Evolutionary conservation across 2,329 filamentous ascomycete genomes (phyloP), one percentile per base, ranked within the genome.

Genomic region (Chrysoporthe puriensis): DNA sequence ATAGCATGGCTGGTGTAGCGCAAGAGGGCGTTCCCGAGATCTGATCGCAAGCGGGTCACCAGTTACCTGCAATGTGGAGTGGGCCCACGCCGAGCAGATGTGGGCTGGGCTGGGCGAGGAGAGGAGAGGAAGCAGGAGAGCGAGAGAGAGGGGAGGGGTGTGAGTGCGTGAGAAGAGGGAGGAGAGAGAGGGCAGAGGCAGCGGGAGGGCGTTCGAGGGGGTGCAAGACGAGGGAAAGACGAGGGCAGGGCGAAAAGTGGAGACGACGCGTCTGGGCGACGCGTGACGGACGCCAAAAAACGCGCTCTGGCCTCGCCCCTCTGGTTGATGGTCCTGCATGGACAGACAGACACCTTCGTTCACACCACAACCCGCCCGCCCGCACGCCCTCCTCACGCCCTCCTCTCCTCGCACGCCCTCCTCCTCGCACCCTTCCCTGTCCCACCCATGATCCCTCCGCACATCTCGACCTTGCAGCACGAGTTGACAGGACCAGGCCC

Each of bases 201-300:
- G n/a, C 40, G 40, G 26, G 42, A 13, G 16, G 36, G 26, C 26
- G 26, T 26, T 26, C 26, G 26, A 42, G 21, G 32, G 18, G 32
- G 44, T 21, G 60, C 32, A n/a, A n/a, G 44, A 43, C 13, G 44
- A 13, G 44, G 16, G 26, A 26, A 26, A 26, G 26, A 26, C 26
- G 26, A 26, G 26, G 26, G 26, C 2, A 26, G 26, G 26, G 26
- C 57, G 26, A 63, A 61, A 61, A 48, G 59, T 48, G 59, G 34
- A 8, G 32, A 21, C 1, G 32, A 62, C 65, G 65, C 65, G 50
- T 64, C 50, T 62, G 46, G 42, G 13, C n/a, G 63, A 67, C 71
- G 72, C 69, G 70, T 66, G 66, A 36, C 44, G 56, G 59, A 66
- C 71, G 69, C 71, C 69, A 71, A 70, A 71, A 70, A 71, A 70